A percentile compares a stretch with the other conserved stretches of the same genome.
These are phyloP conservation scores for Rhododendron henanense DNA, from an alignment of 148 eudicot genomes.

Conservation along the genomic window DNA sequence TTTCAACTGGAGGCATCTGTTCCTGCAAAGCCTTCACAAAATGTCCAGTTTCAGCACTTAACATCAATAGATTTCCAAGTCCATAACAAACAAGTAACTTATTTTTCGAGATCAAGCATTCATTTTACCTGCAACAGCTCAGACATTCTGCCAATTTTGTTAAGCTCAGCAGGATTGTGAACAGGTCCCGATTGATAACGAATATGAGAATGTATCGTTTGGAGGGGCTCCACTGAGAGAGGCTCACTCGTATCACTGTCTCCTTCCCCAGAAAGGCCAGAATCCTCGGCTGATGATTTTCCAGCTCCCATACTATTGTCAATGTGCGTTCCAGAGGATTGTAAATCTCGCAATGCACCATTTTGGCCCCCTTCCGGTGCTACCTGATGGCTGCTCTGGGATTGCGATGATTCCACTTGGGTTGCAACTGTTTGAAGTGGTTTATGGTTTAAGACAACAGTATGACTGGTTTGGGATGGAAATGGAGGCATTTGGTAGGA, in stretches of 20 bases:
- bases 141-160: conserved; percentile 79
- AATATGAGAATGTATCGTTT: conserved; percentile 27
- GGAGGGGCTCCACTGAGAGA: conserved; percentile 51
- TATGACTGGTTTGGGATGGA: conserved; percentile 39
- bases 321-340: conserved; percentile 24
- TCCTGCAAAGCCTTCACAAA: conserved; percentile 68
- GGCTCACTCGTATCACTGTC: conserved; percentile 40
- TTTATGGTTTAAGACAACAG: conserved; percentile 38
- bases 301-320: conserved; percentile 23
- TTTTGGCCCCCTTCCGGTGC: conserved; percentile 17
- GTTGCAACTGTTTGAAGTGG: conserved; percentile 25
- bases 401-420: conserved; percentile 13
- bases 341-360: conserved; percentile 19
- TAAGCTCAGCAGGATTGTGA: conserved; percentile 29
- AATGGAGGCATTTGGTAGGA: conserved; percentile 32
- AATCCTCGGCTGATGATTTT: conserved; percentile 22
- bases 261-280: conserved; percentile 26
- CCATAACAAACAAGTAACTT: not conserved
- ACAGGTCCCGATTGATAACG: conserved; percentile 21
- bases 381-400: conserved; percentile 21
- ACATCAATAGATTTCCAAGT: not conserved
- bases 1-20: conserved; percentile 21
- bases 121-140: conserved; percentile 69
- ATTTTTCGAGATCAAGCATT: not conserved
- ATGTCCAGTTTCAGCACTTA: conserved; percentile 11